phyloP scores from a whole-genome alignment of 768 basidiomycete genomes.

The Boletus tylopilopsis region DNA sequence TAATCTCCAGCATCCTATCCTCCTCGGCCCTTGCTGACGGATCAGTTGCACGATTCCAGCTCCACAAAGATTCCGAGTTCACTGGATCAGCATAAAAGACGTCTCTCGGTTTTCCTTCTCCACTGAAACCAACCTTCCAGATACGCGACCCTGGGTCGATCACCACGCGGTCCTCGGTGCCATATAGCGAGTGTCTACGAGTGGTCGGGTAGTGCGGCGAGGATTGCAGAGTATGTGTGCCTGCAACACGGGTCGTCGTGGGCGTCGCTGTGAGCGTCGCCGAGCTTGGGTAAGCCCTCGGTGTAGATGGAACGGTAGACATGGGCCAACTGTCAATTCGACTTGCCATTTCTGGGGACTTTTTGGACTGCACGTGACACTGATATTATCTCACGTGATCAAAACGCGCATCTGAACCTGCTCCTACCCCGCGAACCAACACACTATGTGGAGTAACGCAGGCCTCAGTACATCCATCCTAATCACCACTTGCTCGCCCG shows the following conservation, averaged over 20 bases:
- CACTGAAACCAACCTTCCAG: conserved; percentile 98
- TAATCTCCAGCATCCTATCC: conserved; percentile 65
- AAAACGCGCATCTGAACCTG: conserved; percentile 12
- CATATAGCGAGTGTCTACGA: conserved; percentile 90
- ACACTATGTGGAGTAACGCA: conserved; percentile 25
- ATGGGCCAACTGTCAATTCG: conserved; percentile 17
- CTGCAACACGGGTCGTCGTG: conserved; percentile 48
- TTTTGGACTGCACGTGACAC: conserved; percentile 5
- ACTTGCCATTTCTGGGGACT: background rate
- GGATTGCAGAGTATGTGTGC: conserved; percentile 50
- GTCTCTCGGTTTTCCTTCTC: conserved; percentile 86
- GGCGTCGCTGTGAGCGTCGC: conserved; percentile 46
- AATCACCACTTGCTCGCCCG: conserved; percentile 20
- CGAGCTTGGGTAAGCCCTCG: conserved; percentile 19
- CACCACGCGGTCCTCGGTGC: conserved; percentile 92
- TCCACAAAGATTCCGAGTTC: conserved; percentile 53
- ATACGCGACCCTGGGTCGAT: conserved; percentile 92
- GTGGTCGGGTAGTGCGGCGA: conserved; percentile 86
- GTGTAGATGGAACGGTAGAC: conserved; percentile 35
- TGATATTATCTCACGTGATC: conserved; percentile 20
- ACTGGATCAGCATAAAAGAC: conserved; percentile 63
- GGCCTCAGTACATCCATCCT: conserved; percentile 27
- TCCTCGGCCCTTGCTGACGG: conserved; percentile 63
- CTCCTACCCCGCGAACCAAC: background rate
- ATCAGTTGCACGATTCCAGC: conserved; percentile 51